A percentile compares a stretch with the other conserved stretches of the same genome.
phyloP scores from a whole-genome alignment of 2,329 filamentous ascomycete genomes.

The Hypoxylon sp. region DNA sequence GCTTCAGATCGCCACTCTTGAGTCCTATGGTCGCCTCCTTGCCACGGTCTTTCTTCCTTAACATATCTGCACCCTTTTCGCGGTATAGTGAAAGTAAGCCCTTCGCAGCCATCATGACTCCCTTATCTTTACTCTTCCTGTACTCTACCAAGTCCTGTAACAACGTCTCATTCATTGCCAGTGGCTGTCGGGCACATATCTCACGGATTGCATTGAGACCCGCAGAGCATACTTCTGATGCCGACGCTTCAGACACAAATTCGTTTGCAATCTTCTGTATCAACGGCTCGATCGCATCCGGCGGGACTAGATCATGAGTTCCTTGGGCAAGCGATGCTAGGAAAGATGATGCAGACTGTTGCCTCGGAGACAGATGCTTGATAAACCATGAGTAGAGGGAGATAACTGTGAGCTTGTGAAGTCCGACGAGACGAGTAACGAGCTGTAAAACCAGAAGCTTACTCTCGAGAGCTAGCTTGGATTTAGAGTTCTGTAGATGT shows the following conservation, averaged over 20 bases:
- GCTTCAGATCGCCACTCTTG: conserved; percentile 79
- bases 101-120: conserved; percentile 98
- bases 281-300: conserved; percentile 90
- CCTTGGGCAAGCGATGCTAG: conserved; percentile 93
- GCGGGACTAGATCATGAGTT: conserved; percentile 90
- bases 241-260: conserved; percentile 95
- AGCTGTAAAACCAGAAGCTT: conserved; percentile 92
- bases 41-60: conserved; percentile 91
- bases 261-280: conserved; percentile 98
- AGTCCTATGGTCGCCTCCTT: conserved; percentile 91
- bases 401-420: conserved; percentile 92
- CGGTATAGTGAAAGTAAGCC: conserved; percentile 91
- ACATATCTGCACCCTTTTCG: conserved; percentile 89
- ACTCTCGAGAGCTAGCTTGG: conserved; percentile 87
- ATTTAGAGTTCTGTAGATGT: conserved; percentile 89
- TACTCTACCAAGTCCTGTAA: conserved; percentile 97
- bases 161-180: conserved; percentile 97
- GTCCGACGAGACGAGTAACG: conserved; percentile 88
- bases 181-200: conserved; percentile 89
- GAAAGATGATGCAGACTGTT: conserved; percentile 92
- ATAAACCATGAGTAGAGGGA: conserved; percentile 96
- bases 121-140: conserved; percentile 97
- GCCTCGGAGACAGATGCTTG: conserved; percentile 89
- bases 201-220: conserved; percentile 96
- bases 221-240: conserved; percentile 90